Evolutionary conservation across 176 grass and related monocot species (phyloP), one percentile per base, ranked within the genome.

Genomic region (Ananas comosus): DNA sequence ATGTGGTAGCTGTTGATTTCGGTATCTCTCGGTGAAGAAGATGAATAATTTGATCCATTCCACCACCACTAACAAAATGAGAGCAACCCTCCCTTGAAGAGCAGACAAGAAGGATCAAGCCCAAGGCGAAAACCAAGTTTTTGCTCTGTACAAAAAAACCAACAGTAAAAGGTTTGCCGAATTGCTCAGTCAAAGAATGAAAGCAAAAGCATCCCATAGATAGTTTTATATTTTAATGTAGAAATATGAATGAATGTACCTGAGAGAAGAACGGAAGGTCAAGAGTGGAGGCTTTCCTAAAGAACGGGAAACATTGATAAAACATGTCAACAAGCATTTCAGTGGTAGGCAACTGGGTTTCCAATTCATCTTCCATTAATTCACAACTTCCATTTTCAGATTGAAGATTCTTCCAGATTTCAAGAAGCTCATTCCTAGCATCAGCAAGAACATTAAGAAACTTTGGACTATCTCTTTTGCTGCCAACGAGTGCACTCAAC

Each of bases 61-160:
- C 93, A 79, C 83, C 89, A 85, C 66, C 71, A 63, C 71, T 74
- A 65, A 89, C 66, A 86, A 92, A 96, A 74, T 96, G 87, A 70
- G 81, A 85, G 81, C 89, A 96, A 68, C 89, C 80, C 79, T 96
- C 86, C 74, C 84, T 89, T 73, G 85, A 97, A 72, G 79, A 90
- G 68, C 93, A 97, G 58, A 97, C 66, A 4, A 97, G 86, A 52
- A 97, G 86, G 78, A 87, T 77, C 76, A 97, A 79, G 72, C 81
- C 85, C 82, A 92, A 71, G 77, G 79, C 80, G 53, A 92, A 69
- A 49, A 82, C 63, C 76, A 90, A 74, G 69, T 71, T 70, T 74
- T 90, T 92, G 66, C 66, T 85, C 93, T 92, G 83, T 76, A 74
- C 87, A 69, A 65, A 57, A 67, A 70, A 73, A 69, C 27, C 67